These are phyloP conservation scores for Astrocystis sublimbata DNA, from an alignment of 495 filamentous ascomycete genomes.

Conservation along the genomic window DNA sequence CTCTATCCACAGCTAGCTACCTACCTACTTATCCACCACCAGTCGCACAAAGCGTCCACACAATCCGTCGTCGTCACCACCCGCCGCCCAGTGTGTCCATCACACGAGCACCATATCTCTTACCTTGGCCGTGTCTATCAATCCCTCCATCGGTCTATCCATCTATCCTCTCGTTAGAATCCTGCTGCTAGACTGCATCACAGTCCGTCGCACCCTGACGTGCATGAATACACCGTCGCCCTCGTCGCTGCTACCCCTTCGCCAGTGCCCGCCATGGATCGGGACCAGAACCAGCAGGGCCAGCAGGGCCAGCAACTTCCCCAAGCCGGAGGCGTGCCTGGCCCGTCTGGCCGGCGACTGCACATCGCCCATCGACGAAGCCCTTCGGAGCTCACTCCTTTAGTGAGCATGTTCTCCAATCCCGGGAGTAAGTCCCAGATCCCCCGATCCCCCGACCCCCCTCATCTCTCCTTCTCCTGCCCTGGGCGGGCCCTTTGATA, in stretches of 20 bases:
- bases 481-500: no score
- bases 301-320: constrained; percentile 65
- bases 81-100: constrained; percentile 14
- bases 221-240: no score
- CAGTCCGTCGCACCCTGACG: constrained; percentile 49
- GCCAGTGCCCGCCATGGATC: constrained; percentile 65
- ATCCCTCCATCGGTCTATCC: constrained; percentile 25
- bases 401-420: constrained; percentile 86
- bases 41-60: constrained; percentile 37
- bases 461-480: neutral
- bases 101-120: constrained; percentile 19
- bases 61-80: constrained; percentile 25
- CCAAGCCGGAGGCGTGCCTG: constrained; percentile 65
- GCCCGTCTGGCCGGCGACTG: constrained; percentile 83
- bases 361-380: constrained; percentile 97
- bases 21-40: no score
- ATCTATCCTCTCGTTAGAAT: constrained; percentile 21
- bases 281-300: no score
- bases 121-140: neutral
- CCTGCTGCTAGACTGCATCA: constrained; percentile 11
- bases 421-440: constrained; percentile 60
- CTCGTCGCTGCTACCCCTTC: no score
- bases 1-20: no score
- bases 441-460: no score
- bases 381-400: constrained; percentile 93